Conservation (phyloP, 2,329 filamentous ascomycete species). For the Dactylellina cionopaga region DNA sequence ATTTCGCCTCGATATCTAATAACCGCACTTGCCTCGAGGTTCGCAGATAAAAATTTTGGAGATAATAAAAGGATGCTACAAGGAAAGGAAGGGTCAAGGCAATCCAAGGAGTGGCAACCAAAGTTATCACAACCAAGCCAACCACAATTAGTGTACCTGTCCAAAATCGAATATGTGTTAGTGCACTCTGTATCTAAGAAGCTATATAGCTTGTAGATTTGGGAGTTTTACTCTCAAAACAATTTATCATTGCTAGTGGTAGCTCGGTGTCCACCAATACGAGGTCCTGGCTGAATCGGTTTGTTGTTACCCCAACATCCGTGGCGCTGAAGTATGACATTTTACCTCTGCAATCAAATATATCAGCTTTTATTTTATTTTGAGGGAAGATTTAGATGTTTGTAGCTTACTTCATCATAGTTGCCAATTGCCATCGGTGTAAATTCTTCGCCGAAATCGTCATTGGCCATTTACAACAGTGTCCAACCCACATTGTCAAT, state of each 20-base stretch:
- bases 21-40: slow-evolving; percentile 63
- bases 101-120: slow-evolving; percentile 53
- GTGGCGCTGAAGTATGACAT: slow-evolving; percentile 58
- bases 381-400: background rate
- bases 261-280: slow-evolving; percentile 60
- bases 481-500: slow-evolving; percentile 17
- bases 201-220: no score
- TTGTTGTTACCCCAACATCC: slow-evolving; percentile 59
- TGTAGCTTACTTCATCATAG: slow-evolving; percentile 44
- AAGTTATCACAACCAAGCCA: slow-evolving; percentile 19
- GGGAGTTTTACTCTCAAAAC: slow-evolving; percentile 34
- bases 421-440: slow-evolving; percentile 40
- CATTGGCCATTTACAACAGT: slow-evolving; percentile 28
- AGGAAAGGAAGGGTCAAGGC: slow-evolving; percentile 57
- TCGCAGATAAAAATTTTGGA: slow-evolving; percentile 61
- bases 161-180: background rate
- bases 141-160: slow-evolving; percentile 24
- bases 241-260: slow-evolving; percentile 56
- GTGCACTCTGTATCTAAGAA: no score
- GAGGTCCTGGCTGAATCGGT: slow-evolving; percentile 60
- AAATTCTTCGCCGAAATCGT: slow-evolving; percentile 32
- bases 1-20: slow-evolving; percentile 63
- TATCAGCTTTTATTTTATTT: background rate
- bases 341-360: slow-evolving; percentile 7
- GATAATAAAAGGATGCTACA: slow-evolving; percentile 55